Base-by-base conservation (phyloP, 2,329 filamentous ascomycete genomes). In the Xylariaceae sp. region DNA sequence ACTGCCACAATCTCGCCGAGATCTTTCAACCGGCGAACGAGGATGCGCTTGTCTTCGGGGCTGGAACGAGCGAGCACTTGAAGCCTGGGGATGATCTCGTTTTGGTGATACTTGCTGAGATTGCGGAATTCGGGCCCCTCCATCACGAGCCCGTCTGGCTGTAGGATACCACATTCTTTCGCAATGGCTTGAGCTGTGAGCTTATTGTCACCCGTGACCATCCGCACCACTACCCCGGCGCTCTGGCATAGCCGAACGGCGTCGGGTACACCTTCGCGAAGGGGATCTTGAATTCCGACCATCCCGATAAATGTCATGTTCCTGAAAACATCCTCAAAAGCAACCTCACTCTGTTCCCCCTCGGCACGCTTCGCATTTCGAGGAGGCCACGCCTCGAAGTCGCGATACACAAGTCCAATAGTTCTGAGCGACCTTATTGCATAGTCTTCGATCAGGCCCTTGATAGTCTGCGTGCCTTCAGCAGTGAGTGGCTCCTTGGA, bases 311-410 rank as follows among this genome's bases (percentile, higher is more conserved):
- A 76, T 11, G 66, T 64, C 80, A 86, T 82, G 34, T 78, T 67
- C 30, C 69, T 65, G 56, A 83, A 83, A 12, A 85, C 57, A 33
- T 77, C 68, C 29, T 83, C 78, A 42, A 86, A 82, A 7, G 67
- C 59, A n/a, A 78, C 69, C 36, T 80, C 72, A 23, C 67, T 69
- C 47, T 68, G 68, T 55, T 80, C 68, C 16, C 64, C 67, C 26
- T 72, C 70, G n/a, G 57, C 56, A 4, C 63, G 66, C 31, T 64
- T 74, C 12, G 70, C 73, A 30, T 72, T 70, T 39, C 67, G 72
- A 4, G 87, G 87, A 19, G 89, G 88, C 88, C 88, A 94, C 33
- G 75, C 72, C 16, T 84, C 75, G 45, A 92, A 94, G 48, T 94
- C 88, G 36, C 79, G 81, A 60, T 87, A 93, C 33, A 87, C 69